Evolutionary conservation across 305 asterid genomes (phyloP), one percentile per base, ranked within the genome.

Genomic region (Rubia tinctorum): DNA sequence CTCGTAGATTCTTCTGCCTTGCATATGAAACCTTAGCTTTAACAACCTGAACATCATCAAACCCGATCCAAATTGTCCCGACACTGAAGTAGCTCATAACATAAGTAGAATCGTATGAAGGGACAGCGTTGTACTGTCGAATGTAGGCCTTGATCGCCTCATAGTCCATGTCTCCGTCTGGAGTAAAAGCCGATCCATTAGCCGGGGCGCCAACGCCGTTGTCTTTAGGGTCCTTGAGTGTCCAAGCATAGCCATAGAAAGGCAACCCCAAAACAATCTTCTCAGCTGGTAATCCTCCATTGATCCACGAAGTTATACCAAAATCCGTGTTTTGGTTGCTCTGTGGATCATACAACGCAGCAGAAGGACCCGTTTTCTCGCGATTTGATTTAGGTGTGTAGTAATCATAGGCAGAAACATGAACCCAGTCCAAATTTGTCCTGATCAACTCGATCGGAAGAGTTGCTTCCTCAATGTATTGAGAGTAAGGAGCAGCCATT

Each of bases 161-260:
- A 61, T 67, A 78, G 0, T 27, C 15, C 73, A 78, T 59, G 20
- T 22, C 15, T 13, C 78, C 75, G 0, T 30, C 12, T 13, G 55
- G 8, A 20, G 66, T 39, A 7, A 34, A 1, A 53, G 74, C 74
- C 66, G 64, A 27, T 20, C 74, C 69, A 49, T 22, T 58, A 13
- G 87, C 85, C 2, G 82, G 83, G n/a, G 85, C 71, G 4, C 83
- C 75, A 47, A 80, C 5, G 4, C 43, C 76, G 63, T 80, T 67
- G 34, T 68, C 37, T n/a, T 67, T 73, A 66, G 84, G 76, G 73
- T 84, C 75, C 53, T 11, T 73, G 2, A 84, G 81, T 7, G 80
- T 75, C 88, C 88, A 84, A 1, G 83, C 83, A 73, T 77, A 84
- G 66, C 88, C 88, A 73, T 84, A 81, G 78, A 70, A 84, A 23